A percentile compares a stretch with the other conserved stretches of the same genome.
Evolutionary conservation across 768 basidiomycete species (phyloP).

Genomic region (Suillus luteus): DNA sequence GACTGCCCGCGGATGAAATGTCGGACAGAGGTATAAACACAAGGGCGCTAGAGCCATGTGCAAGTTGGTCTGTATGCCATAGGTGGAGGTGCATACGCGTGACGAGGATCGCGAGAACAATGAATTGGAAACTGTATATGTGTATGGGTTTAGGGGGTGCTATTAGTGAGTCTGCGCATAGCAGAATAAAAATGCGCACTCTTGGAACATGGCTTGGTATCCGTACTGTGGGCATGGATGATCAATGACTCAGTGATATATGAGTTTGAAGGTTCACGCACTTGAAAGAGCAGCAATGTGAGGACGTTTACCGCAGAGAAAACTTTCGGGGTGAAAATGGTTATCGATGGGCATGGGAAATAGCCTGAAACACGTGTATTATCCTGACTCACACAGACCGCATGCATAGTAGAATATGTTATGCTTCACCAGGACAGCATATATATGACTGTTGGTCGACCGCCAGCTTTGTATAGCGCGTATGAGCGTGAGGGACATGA

Average conservation of each 20-base stretch:
- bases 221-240: neutral
- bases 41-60: neutral
- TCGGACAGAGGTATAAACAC: neutral
- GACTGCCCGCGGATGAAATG: neutral
- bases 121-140: neutral
- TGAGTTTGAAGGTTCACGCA: neutral
- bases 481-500: neutral
- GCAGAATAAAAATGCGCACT: neutral
- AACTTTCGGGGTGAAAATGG: neutral
- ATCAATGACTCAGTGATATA: too few species aligned
- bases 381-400: conserved; percentile 1
- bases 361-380: neutral
- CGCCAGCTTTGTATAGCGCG: conserved; percentile 5
- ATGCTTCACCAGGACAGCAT: neutral
- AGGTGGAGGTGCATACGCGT: neutral
- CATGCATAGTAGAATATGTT: conserved; percentile 2
- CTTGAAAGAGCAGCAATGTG: neutral
- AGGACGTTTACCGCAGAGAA: neutral
- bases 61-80: neutral
- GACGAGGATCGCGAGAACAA: neutral
- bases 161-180: neutral
- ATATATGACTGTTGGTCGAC: neutral
- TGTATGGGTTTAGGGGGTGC: neutral
- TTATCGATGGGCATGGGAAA: neutral
- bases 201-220: conserved; percentile 3